Conservation (phyloP, 2,329 filamentous ascomycete genomes). For the Ceratocystiopsis sp. region DNA sequence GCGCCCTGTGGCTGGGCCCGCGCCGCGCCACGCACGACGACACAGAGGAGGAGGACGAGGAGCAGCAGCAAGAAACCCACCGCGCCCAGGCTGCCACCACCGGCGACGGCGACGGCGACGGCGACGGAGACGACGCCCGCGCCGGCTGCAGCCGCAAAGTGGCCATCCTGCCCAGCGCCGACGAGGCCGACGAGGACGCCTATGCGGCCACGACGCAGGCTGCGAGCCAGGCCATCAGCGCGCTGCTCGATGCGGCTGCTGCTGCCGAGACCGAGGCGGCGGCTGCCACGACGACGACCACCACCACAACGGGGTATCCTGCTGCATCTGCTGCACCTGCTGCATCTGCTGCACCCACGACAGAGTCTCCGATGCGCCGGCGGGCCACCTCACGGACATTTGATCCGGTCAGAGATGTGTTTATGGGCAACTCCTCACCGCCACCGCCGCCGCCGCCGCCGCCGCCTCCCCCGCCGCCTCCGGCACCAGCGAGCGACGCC, state of each 20-base stretch:
- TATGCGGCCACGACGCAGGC: too few species aligned
- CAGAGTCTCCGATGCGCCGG: not conserved
- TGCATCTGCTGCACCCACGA: not conserved
- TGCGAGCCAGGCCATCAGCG: not conserved
- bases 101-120: conserved; percentile 12
- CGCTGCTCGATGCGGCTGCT: not conserved
- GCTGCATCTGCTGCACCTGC: too few species aligned
- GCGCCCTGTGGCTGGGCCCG: conserved; percentile 9
- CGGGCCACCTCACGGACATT: conserved; percentile 21
- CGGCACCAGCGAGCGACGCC: not conserved
- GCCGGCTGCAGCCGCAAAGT: too few species aligned
- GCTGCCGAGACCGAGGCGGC: not conserved
- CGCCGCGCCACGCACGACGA: conserved; percentile 4
- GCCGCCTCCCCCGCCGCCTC: too few species aligned
- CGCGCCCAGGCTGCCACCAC: too few species aligned
- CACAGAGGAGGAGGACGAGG: conserved; percentile 4
- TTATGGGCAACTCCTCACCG: conserved; percentile 9
- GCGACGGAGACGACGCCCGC: not conserved
- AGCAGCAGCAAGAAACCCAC: conserved; percentile 5
- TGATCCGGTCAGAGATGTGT: conserved; percentile 27
- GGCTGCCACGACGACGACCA: not conserved
- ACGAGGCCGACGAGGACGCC: too few species aligned
- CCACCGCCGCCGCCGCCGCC: too few species aligned
- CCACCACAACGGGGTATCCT: too few species aligned
- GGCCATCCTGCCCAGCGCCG: too few species aligned